Evolutionary conservation across 2,329 filamentous ascomycete species (phyloP), one percentile per base, ranked within the genome.

Genomic region (Aureobasidium sp.): DNA sequence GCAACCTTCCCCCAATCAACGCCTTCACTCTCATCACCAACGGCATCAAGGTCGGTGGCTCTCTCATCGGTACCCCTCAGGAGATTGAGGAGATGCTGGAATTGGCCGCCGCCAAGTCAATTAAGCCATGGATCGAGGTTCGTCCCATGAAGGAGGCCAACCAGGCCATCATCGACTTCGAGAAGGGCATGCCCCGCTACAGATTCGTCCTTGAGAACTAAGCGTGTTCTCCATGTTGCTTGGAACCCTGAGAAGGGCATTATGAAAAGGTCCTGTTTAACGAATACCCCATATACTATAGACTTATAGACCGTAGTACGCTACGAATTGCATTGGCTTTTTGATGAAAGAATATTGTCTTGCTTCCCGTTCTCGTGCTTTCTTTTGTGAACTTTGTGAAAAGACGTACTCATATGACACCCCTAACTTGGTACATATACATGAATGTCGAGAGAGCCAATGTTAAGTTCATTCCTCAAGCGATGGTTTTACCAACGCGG

Each of bases 61-160:
- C 71, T 50, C 69, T 74, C 64, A 77, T 84, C 63, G 83, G 83
- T 6, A 74, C 77, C 8, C 83, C 83, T 0, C 68, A 69, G 48
- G 81, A 86, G 66, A 86, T 86, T 63, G 71, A 76, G 59, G 79
- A 85, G 66, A 87, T 87, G 84, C 67, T 87, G 59, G 66, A 80
- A 63, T 77, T 87, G 61, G 84, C 82, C 8, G 83, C 77, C 0
- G 78, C 84, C 60, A 81, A 85, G 72, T 76, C 78, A 2, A 74
- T 87, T 39, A 78, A 80, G 72, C 78, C 83, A 5, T 83, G 81
- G 80, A 81, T 90, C 42, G 83, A 90, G 78, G 78, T 78, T 67
- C 74, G 80, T 41, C 78, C 79, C 1, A 77, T 87, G 77, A 80
- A 78, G 70, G 79, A 83, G 15, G 81, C 80, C 2, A 86, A 86